Conservation (phyloP, 257 asterid species). For the Solanum piurae region DNA sequence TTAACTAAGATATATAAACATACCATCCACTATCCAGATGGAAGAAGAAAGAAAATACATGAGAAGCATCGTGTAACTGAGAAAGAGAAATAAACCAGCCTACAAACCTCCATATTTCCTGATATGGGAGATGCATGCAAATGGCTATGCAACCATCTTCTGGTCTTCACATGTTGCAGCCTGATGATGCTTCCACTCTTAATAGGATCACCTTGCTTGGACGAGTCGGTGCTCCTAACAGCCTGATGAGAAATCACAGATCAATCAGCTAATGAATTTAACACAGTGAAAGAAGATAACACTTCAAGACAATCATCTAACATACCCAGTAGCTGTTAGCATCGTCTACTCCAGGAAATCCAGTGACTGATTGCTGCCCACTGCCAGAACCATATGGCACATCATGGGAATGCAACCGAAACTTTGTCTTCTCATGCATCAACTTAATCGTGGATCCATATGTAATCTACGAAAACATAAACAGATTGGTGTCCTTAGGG, state of each 20-base stretch:
- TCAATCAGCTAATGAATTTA: neutral
- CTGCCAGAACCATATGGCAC: slow-evolving; percentile 97
- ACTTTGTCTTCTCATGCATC: slow-evolving; percentile 82
- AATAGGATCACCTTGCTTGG: slow-evolving; percentile 84
- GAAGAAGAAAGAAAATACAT: neutral
- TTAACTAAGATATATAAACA: neutral
- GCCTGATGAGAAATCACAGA: slow-evolving; percentile 28
- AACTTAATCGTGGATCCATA: slow-evolving; percentile 73
- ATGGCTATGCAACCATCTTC: slow-evolving; percentile 98
- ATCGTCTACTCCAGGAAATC: slow-evolving; percentile 76
- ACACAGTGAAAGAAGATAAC: neutral
- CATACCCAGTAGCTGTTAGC: slow-evolving; percentile 93
- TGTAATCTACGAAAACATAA: slow-evolving; percentile 41
- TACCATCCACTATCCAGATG: neutral
- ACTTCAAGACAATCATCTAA: neutral
- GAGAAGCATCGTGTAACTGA: neutral
- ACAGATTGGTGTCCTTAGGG: neutral
- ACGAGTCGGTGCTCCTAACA: slow-evolving; percentile 58
- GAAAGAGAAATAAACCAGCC: neutral
- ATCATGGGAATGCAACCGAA: slow-evolving; percentile 82
- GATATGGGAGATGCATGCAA: slow-evolving; percentile 97
- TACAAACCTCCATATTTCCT: slow-evolving; percentile 84
- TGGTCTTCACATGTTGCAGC: slow-evolving; percentile 85
- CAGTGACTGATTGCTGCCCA: slow-evolving; percentile 90
- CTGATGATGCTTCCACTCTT: slow-evolving; percentile 53